A percentile compares a stretch with the other conserved stretches of the same genome.
Evolutionary conservation across 768 basidiomycete species (phyloP).

Genomic region (Pluteus cervinus): DNA sequence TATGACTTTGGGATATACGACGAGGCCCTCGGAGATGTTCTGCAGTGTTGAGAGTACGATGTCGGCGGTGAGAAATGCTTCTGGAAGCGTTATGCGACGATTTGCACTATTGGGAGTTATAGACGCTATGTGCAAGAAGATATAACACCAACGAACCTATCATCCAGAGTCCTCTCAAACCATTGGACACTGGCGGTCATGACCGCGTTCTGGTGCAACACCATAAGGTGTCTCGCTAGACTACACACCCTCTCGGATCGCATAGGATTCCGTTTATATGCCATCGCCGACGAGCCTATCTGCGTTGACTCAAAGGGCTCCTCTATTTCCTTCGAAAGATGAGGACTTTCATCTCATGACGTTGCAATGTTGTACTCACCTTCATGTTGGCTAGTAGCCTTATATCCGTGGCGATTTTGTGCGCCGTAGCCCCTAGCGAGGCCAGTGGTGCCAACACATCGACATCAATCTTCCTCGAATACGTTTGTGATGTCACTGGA

Average conservation of each 20-base stretch:
- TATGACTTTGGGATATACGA: slow-evolving; percentile 98
- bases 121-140: not conserved
- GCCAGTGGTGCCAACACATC: slow-evolving; percentile 90
- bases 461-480: slow-evolving; percentile 94
- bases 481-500: slow-evolving; percentile 97
- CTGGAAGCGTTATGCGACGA: slow-evolving; percentile 92
- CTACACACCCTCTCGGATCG: slow-evolving; percentile 96
- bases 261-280: slow-evolving; percentile 99
- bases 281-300: slow-evolving; percentile 97
- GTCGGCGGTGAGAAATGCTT: slow-evolving; percentile 95
- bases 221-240: slow-evolving; percentile 93
- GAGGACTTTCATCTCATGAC: not conserved
- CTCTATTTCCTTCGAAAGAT: slow-evolving; percentile 71
- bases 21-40: slow-evolving; percentile 96
- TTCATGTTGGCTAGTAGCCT: slow-evolving; percentile 92
- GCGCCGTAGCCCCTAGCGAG: slow-evolving; percentile 88
- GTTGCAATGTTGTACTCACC: slow-evolving; percentile 24
- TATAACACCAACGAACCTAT: slow-evolving; percentile 50
- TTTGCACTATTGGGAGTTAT: slow-evolving; percentile 62
- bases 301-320: slow-evolving; percentile 99
- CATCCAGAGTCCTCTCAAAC: slow-evolving; percentile 98
- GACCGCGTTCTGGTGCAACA: slow-evolving; percentile 90
- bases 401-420: slow-evolving; percentile 97
- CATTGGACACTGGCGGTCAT: slow-evolving; percentile 96
- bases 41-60: slow-evolving; percentile 93